Evolutionary conservation across 495 filamentous ascomycete species (phyloP).

Genomic region (Aspergillus nidulans): DNA sequence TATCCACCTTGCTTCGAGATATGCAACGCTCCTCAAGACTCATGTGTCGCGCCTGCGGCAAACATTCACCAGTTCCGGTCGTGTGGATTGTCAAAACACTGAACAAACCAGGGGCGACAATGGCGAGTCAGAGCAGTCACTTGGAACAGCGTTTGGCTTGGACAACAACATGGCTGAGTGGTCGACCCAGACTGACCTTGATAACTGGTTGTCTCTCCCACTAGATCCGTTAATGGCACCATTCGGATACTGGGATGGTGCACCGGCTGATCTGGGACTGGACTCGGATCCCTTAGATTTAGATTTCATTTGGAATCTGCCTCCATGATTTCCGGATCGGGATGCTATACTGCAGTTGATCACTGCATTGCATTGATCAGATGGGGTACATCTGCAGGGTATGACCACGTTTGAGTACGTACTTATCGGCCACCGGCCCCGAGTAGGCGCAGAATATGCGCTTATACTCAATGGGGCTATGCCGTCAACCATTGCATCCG

Average conservation of each 20-base stretch:
- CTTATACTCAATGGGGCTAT: not conserved
- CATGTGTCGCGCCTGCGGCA: conserved; percentile 21
- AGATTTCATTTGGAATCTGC: conserved; percentile 34
- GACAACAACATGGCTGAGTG: not conserved
- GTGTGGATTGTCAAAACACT: not conserved
- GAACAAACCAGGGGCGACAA: not conserved
- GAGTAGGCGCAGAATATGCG: not conserved
- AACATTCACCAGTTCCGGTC: conserved; percentile 11
- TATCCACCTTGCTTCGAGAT: conserved; percentile 32
- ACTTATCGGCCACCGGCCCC: not conserved
- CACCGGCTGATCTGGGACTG: conserved; percentile 19
- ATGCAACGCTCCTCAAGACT: conserved; percentile 30
- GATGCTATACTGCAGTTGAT: not conserved
- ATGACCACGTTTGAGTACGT: not conserved
- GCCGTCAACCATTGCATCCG: not conserved
- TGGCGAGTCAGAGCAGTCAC: not conserved
- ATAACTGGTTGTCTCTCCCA: conserved; percentile 33
- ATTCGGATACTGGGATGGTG: conserved; percentile 24
- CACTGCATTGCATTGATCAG: too few species aligned
- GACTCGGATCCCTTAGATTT: conserved; percentile 25
- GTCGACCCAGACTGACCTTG: conserved; percentile 2
- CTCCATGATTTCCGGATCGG: not conserved
- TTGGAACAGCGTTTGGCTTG: not conserved
- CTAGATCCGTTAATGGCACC: conserved; percentile 36
- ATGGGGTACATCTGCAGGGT: too few species aligned